Evolutionary conservation across 2,329 filamentous ascomycete species (phyloP).

Genomic region (Trematosphaeria pertusa): DNA sequence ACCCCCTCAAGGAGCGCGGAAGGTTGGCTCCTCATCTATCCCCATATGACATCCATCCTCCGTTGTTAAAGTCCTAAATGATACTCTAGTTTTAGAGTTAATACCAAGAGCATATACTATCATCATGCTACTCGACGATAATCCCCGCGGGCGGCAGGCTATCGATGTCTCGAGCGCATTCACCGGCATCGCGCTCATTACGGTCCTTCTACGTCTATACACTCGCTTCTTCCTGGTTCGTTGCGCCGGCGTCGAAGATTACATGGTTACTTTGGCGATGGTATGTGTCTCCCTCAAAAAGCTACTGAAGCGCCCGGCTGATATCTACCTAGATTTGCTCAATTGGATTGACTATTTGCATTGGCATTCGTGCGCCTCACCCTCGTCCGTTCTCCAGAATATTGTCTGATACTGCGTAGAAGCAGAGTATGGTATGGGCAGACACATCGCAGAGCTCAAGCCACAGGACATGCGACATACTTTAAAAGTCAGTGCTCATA

Average conservation of each 20-base stretch:
- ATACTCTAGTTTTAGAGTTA: too few species aligned
- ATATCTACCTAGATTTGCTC: constrained; percentile 29
- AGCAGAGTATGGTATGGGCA: constrained; percentile 40
- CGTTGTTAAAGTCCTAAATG: too few species aligned
- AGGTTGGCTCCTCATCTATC: too few species aligned
- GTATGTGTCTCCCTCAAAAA: constrained; percentile 14
- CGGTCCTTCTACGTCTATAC: constrained; percentile 36
- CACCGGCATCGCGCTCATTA: constrained; percentile 30
- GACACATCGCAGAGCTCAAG: constrained; percentile 24
- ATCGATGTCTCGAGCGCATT: constrained; percentile 32
- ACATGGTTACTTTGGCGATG: constrained; percentile 34
- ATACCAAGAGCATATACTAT: too few species aligned
- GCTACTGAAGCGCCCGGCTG: constrained; percentile 6
- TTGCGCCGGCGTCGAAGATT: constrained; percentile 36
- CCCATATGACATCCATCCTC: too few species aligned
- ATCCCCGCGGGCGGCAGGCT: constrained; percentile 32
- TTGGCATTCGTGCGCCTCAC: constrained; percentile 33
- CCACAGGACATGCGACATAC: constrained; percentile 24
- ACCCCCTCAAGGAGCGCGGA: too few species aligned
- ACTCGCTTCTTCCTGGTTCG: constrained; percentile 40
- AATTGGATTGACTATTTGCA: constrained; percentile 35
- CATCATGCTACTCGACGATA: constrained; percentile 10
- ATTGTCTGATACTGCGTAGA: constrained; percentile 27
- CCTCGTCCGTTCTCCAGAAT: background rate
- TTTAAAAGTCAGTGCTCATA: constrained; percentile 27